Evolutionary conservation across 805 yeast species (phyloP), one percentile per base, ranked within the genome.

Genomic region (Candida maesae): DNA sequence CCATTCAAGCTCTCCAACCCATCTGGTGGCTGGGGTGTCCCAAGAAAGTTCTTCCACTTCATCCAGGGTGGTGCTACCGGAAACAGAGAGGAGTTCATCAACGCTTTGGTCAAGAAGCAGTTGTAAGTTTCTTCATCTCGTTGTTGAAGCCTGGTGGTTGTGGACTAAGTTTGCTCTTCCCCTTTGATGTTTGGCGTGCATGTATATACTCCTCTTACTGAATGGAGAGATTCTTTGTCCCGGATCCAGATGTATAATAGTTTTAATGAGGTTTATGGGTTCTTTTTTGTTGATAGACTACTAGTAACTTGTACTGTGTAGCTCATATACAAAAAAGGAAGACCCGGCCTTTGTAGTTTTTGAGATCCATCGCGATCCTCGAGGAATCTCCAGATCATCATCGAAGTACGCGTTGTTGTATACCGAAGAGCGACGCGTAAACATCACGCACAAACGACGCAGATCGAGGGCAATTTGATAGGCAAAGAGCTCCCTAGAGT

Each of bases 11-110:
- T 88, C 70, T 86, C 95, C 63, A 86, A 84, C 83, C 96, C 96
- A 74, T 79, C 79, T 72, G 96, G 96, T 76, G 96, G 96, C 73
- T 88, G 95, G 95, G 91, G 95, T 79, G 85, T 85, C 59, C 77
- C 81, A 73, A 88, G 95, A 83, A 88, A 88, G 81, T 88, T 88
- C 95, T 81, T 81, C 78, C 95, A 88, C 78, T 88, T 84, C 70
- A 84, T 88, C 80, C 95, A 86, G 78, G 95, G 95, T 79, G 96
- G 96, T 84, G 83, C 93, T 78, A 81, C 88, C 73, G 96, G 96
- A 84, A 88, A 88, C 95, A 85, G 95, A 77, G 96, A 88, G 78
- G 82, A 86, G 66, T 84, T 78, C 86, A 88, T 88, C 76, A 88
- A 88, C 84, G 82, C 84, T 70, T 84, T 88, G 74, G 86, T 87